phyloP scores from a whole-genome alignment of 176 grass and related monocot species.

The Eragrostis curvula region DNA sequence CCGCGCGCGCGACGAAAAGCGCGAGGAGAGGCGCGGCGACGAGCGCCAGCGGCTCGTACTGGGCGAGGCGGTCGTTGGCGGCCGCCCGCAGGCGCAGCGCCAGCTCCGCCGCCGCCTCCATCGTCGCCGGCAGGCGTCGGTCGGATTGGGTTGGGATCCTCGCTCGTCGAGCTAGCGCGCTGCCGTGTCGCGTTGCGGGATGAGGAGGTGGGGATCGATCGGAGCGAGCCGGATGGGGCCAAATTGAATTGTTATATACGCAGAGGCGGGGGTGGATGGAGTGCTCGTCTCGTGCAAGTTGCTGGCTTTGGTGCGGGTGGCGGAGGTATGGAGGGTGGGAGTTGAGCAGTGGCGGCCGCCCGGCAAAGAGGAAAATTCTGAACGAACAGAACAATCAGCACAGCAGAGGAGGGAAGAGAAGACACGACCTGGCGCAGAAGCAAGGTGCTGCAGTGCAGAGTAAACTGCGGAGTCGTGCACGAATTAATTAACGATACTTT shows the following conservation, averaged over 20 bases:
- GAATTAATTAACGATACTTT: no score
- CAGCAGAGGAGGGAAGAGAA: neutral
- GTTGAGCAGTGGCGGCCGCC: neutral
- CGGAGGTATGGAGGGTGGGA: neutral
- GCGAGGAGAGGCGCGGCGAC: constrained; percentile 68
- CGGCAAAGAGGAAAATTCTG: neutral
- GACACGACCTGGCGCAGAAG: neutral
- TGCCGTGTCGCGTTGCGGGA: neutral
- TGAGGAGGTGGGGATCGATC: neutral
- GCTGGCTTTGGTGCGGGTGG: neutral
- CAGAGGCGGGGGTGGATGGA: neutral
- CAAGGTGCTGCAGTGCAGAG: neutral
- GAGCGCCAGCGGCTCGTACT: constrained; percentile 76
- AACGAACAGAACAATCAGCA: constrained; percentile 2
- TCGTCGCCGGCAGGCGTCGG: neutral
- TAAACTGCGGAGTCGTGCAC: neutral
- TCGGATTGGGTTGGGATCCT: constrained; percentile 7
- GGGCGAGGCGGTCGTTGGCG: constrained; percentile 61
- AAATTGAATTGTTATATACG: constrained; percentile 32
- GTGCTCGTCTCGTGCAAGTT: neutral
- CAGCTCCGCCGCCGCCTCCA: constrained; percentile 38
- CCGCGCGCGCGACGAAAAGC: constrained; percentile 58
- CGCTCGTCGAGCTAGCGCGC: neutral
- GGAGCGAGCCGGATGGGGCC: neutral
- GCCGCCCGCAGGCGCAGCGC: constrained; percentile 56